Conservation (phyloP, 306 rosid genomes). For the Castanea sativa region DNA sequence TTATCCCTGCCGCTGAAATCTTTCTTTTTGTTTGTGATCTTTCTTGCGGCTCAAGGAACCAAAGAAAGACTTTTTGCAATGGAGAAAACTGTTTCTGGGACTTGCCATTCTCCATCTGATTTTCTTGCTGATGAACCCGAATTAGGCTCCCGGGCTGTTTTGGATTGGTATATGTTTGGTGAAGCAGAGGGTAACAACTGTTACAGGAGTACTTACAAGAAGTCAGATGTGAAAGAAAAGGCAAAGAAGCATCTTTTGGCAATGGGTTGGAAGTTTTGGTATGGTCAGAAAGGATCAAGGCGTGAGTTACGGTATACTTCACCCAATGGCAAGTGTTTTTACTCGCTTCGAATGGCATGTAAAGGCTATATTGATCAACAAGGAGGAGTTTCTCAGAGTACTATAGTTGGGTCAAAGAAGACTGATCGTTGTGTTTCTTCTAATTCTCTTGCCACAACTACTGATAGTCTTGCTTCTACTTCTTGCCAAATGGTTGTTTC, state of each 20-base stretch:
- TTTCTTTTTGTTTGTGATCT: not conserved
- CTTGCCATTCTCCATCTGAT: not conserved
- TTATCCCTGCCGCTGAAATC: not conserved
- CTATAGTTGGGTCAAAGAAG: not conserved
- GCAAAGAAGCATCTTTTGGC: slow-evolving; percentile 53
- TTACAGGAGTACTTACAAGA: not conserved
- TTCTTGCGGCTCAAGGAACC: not conserved
- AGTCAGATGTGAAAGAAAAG: not conserved
- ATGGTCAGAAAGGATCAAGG: slow-evolving; percentile 14
- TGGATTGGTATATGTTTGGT: slow-evolving; percentile 31
- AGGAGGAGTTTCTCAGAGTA: not conserved
- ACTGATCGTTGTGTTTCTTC: not conserved
- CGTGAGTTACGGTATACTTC: slow-evolving; percentile 56
- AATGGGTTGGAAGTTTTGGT: slow-evolving; percentile 56
- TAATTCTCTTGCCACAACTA: not conserved
- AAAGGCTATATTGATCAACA: slow-evolving; percentile 29
- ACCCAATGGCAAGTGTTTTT: slow-evolving; percentile 40
- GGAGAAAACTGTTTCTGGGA: not conserved
- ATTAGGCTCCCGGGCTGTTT: slow-evolving; percentile 44
- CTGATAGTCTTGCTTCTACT: not conserved
- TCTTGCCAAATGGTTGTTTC: not conserved
- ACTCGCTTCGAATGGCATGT: slow-evolving; percentile 59
- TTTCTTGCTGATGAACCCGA: slow-evolving; percentile 3
- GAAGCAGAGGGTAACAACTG: not conserved
- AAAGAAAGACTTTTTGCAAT: not conserved